phyloP scores from a whole-genome alignment of 148 eudicot species.

The Vaccinium corymbosum region DNA sequence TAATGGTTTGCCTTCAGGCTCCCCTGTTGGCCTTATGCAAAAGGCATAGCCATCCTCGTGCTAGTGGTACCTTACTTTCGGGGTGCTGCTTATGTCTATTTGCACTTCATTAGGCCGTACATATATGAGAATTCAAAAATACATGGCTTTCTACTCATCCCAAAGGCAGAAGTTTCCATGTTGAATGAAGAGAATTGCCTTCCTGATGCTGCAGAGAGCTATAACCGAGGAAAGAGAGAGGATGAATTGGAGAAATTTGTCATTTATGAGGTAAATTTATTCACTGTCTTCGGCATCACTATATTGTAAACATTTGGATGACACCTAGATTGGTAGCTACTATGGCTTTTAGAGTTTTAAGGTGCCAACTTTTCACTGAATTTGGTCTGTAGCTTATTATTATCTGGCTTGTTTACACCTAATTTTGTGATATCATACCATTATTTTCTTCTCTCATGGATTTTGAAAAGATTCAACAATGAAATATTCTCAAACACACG shows the following conservation, averaged over 20 bases:
- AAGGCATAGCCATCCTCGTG: constrained; percentile 23
- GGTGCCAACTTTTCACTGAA: not conserved
- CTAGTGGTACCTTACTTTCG: constrained; percentile 23
- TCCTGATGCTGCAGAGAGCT: constrained; percentile 3
- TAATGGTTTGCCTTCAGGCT: constrained; percentile 16
- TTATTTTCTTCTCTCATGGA: not conserved
- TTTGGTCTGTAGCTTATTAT: not conserved
- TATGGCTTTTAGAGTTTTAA: constrained; percentile 5
- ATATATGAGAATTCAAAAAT: not conserved
- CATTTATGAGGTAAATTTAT: constrained; percentile 18
- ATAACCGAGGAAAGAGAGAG: not conserved
- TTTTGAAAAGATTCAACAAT: not conserved
- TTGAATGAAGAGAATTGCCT: not conserved
- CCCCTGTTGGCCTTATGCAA: constrained; percentile 25
- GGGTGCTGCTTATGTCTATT: constrained; percentile 23
- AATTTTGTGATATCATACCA: not conserved
- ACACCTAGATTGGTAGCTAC: not conserved
- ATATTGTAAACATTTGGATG: not conserved
- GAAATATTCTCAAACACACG: not conserved
- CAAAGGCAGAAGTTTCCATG: not conserved
- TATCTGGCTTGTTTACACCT: not conserved
- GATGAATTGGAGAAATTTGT: constrained; percentile 3
- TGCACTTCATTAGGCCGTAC: constrained; percentile 15
- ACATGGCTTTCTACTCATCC: not conserved
- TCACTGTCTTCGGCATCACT: not conserved